Evolutionary conservation across 805 yeast species (phyloP).

Genomic region (Metschnikowia sp.): DNA sequence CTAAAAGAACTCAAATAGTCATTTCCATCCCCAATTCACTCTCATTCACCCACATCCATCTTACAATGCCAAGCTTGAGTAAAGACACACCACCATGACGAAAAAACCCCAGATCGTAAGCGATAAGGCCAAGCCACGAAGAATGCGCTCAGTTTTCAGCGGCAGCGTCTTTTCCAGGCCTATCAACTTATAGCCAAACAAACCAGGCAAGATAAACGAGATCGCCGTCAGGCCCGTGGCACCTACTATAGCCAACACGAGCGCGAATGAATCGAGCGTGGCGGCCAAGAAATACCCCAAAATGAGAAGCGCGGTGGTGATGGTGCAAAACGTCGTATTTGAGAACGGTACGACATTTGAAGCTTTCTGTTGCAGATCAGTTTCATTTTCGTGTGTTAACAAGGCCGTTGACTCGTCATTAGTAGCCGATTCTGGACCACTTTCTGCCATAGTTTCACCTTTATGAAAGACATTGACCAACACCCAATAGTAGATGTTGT

Average conservation of each 20-base stretch:
- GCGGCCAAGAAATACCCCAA: slow-evolving; percentile 56
- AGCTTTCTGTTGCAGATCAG: background rate
- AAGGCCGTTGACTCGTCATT: slow-evolving; percentile 8
- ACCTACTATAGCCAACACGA: slow-evolving; percentile 70
- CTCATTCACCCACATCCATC: background rate
- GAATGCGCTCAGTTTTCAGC: slow-evolving; percentile 26
- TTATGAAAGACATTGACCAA: slow-evolving; percentile 11
- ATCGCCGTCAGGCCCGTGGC: slow-evolving; percentile 82
- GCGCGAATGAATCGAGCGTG: slow-evolving; percentile 59
- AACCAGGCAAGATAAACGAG: slow-evolving; percentile 74
- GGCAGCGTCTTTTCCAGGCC: slow-evolving; percentile 28
- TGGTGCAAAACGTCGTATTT: slow-evolving; percentile 40
- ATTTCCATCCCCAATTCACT: background rate
- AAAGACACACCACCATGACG: slow-evolving; percentile 50
- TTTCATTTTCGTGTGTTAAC: slow-evolving; percentile 5
- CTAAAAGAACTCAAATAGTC: too few species aligned
- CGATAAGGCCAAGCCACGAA: slow-evolving; percentile 39
- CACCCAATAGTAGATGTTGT: slow-evolving; percentile 62
- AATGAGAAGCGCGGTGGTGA: slow-evolving; percentile 47
- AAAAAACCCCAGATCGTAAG: slow-evolving; percentile 51
- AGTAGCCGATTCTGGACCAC: background rate
- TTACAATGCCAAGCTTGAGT: slow-evolving; percentile 17
- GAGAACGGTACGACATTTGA: slow-evolving; percentile 44
- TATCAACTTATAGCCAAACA: slow-evolving; percentile 65
- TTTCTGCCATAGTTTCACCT: background rate